phyloP scores from a whole-genome alignment of 2,329 filamentous ascomycete genomes.

The Byssochlamys sp. region DNA sequence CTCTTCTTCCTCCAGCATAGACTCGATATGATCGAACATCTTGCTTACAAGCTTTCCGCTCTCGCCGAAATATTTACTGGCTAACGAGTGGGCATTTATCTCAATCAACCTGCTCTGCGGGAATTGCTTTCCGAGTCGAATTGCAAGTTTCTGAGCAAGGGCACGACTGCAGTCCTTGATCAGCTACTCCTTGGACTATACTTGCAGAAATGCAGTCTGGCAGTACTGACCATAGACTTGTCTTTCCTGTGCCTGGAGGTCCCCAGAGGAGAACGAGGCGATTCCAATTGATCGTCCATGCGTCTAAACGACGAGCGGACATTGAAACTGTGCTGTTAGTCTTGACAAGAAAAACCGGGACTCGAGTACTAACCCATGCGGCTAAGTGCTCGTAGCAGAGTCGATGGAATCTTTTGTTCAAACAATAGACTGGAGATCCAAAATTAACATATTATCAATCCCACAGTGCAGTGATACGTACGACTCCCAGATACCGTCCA shows the following conservation, averaged over 20 bases:
- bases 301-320: conserved; percentile 26
- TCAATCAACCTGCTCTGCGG: conserved; percentile 35
- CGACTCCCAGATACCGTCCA: conserved; percentile 38
- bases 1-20: conserved; percentile 27
- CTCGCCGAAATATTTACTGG: conserved; percentile 42
- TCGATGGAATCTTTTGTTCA: conserved; percentile 32
- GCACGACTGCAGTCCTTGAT: conserved; percentile 22
- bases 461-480: conserved; percentile 11
- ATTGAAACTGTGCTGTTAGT: conserved; percentile 15
- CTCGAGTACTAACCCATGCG: conserved; percentile 24
- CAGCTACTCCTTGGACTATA: background rate
- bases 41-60: conserved; percentile 36
- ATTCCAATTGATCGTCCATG: conserved; percentile 37
- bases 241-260: conserved; percentile 35
- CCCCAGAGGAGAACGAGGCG: conserved; percentile 47
- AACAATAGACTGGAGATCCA: conserved; percentile 29
- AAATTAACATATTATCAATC: background rate
- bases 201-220: background rate
- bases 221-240: conserved; percentile 26
- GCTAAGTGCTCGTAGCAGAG: conserved; percentile 31
- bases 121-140: conserved; percentile 36
- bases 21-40: conserved; percentile 36
- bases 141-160: conserved; percentile 42
- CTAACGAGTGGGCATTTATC: conserved; percentile 37
- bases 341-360: background rate